Conservation (phyloP, 257 asterid species). For the Solanum phureja region DNA sequence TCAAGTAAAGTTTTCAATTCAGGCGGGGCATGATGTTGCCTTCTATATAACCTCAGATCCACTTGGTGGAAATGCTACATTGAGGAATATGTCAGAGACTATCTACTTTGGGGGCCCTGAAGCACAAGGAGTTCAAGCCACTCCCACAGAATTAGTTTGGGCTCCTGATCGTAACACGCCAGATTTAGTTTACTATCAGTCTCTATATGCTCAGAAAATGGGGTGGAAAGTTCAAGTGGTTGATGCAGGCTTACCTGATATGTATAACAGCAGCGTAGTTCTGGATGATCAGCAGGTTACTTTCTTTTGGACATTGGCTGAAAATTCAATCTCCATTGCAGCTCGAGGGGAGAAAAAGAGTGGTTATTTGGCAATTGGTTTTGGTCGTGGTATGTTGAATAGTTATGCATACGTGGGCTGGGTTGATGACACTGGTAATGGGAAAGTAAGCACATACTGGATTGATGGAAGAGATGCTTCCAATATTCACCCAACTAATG, state of each 20-base stretch:
- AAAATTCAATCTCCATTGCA: constrained; percentile 78
- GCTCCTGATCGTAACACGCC: constrained; percentile 96
- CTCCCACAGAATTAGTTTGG: constrained; percentile 73
- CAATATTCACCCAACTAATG: constrained; percentile 61
- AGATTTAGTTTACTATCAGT: constrained; percentile 86
- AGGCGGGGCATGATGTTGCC: constrained; percentile 99
- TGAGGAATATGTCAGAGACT: constrained; percentile 70
- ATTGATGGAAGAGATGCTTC: constrained; percentile 72
- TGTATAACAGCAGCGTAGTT: constrained; percentile 82
- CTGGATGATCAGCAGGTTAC: constrained; percentile 97
- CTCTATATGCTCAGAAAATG: constrained; percentile 73
- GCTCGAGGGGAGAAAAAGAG: constrained; percentile 94
- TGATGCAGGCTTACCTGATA: constrained; percentile 95
- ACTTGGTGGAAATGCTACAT: constrained; percentile 93
- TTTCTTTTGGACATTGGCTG: constrained; percentile 86
- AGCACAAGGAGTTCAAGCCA: constrained; percentile 90
- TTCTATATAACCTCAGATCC: constrained; percentile 91
- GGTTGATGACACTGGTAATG: constrained; percentile 72
- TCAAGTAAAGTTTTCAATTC: constrained; percentile 80
- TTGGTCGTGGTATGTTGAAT: constrained; percentile 85
- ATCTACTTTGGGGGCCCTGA: constrained; percentile 91
- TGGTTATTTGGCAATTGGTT: constrained; percentile 89
- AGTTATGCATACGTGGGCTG: constrained; percentile 92
- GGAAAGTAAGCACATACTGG: constrained; percentile 85
- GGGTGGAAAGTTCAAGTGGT: constrained; percentile 99